phyloP scores from a whole-genome alignment of 2,329 filamentous ascomycete species.

The Pseudopyrenochaeta lycopersici region DNA sequence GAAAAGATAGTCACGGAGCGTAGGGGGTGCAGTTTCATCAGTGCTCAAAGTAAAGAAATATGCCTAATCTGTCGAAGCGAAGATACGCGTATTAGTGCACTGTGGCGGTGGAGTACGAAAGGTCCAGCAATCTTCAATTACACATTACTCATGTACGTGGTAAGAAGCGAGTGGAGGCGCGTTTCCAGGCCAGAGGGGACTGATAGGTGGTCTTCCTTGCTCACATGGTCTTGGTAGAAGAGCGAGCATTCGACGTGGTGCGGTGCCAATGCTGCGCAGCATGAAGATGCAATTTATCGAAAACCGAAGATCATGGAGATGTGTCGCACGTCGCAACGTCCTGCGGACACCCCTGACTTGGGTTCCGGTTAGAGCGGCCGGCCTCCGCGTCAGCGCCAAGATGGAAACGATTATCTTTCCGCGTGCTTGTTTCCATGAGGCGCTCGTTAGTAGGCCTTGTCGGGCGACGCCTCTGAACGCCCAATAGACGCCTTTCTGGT shows the following conservation, averaged over 20 bases:
- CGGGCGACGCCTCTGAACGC: not conserved
- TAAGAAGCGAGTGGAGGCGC: no score
- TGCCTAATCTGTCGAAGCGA: not conserved
- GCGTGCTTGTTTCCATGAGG: conserved; percentile 15
- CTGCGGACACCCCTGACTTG: conserved; percentile 12
- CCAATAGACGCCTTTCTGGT: conserved; percentile 1
- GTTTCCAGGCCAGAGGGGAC: no score
- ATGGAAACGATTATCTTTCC: conserved; percentile 6
- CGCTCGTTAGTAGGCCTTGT: conserved; percentile 3
- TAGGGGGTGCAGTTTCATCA: not conserved
- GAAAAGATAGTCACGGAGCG: not conserved
- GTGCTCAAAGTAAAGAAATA: not conserved
- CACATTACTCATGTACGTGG: not conserved
- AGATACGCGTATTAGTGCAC: not conserved
- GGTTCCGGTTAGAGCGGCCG: conserved; percentile 15
- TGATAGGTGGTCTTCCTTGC: no score
- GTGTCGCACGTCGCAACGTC: conserved; percentile 8
- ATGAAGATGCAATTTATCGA: conserved; percentile 3
- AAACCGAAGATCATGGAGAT: not conserved
- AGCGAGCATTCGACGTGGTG: no score
- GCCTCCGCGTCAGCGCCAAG: conserved; percentile 24
- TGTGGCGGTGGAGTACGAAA: not conserved
- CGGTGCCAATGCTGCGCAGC: not conserved
- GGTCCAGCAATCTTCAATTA: not conserved
- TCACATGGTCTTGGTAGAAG: no score